Base-by-base conservation (phyloP, 441 rosid genomes). In the Isatis lusitanica region DNA sequence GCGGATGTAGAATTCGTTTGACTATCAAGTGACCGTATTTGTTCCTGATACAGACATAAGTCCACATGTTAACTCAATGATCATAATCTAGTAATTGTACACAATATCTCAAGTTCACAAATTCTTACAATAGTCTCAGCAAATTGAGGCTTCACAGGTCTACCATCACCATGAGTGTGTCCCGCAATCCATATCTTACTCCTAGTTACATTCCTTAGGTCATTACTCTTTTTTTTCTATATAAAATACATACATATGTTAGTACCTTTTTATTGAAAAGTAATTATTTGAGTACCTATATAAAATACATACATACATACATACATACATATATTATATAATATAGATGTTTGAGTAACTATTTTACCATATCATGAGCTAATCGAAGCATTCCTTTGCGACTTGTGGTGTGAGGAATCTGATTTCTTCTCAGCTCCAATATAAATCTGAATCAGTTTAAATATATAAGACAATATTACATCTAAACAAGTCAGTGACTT, bases 111-210 rank as follows among this genome's bases (percentile, higher is more conserved):
- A 46, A 46, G 9, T 38, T 8, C 9, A 8, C 9, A 3, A 51
- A 51, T 11, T 51, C 43, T 58, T 35, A 58, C 46, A 58, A 58
- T 58, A 58, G 63, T n/a, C n/a, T n/a, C n/a, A n/a, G n/a, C n/a
- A n/a, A n/a, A n/a, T n/a, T n/a, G n/a, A n/a, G n/a, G n/a, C 53
- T 47, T 47, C 53, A 47, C 28, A 18, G 53, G 53, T 17, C 53
- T 47, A 16, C 53, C 53, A 47, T 16, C 50, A 46, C 9, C 60
- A 30, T n/a, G 39, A 55, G 39, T 55, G 17, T 55, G 60, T 30
- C 43, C 43, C 26, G 43, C 13, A 31, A 57, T 33, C 44, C 63
- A 35, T 33, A 17, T 21, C 63, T 58, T 35, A 58, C 26, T 58
- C 63, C 15, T 58, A 58, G 3, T 58, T 0, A 58, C 63, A 26